Evolutionary conservation across 441 rosid genomes (phyloP), one percentile per base, ranked within the genome.

Genomic region (Rhodomyrtus psidioides): DNA sequence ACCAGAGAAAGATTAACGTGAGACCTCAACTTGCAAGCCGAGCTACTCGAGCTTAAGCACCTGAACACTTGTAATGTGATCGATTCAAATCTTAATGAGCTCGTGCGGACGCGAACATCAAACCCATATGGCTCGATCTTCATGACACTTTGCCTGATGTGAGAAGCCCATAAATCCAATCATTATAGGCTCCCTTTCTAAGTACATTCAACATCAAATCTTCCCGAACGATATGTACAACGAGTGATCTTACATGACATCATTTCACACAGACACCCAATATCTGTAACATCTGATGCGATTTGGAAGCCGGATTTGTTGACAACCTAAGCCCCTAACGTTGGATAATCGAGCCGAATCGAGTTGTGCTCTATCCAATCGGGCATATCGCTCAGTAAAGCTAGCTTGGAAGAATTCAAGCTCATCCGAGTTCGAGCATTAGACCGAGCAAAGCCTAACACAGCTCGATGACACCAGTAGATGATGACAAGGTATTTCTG

Each of bases 301-400:
- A 28, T 60, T 59, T n/a, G 5, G 65, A 58, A 58, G 6, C 65
- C 14, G 4, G 19, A 59, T 59, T n/a, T 59, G 3, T 6, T 0
- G 5, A 59, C 19, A 28, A 60, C 5, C 1, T 16, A 12, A 15
- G 74, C 74, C 74, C 74, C 7, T 60, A 7, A 60, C 17, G 21
- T 60, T 7, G 74, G 42, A 28, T 27, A 3, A 60, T 8, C 70
- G 9, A 59, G 21, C 21, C 4, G 10, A 15, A 59, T 7, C 5
- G 23, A 60, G 9, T 60, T 28, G 30, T 28, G 21, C 74, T 60
- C 39, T 60, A 28, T 28, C 42, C 10, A 28, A 3, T 3, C 23
- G 0, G 19, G 21, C 23, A 0, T 60, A 2, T 60, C 42, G 0
- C 2, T 0, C 42, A 16, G 1, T 28, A 27, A 60, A 7, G 74